Evolutionary conservation across 2,329 filamentous ascomycete genomes (phyloP).

Genomic region (Fusarium nodosum): DNA sequence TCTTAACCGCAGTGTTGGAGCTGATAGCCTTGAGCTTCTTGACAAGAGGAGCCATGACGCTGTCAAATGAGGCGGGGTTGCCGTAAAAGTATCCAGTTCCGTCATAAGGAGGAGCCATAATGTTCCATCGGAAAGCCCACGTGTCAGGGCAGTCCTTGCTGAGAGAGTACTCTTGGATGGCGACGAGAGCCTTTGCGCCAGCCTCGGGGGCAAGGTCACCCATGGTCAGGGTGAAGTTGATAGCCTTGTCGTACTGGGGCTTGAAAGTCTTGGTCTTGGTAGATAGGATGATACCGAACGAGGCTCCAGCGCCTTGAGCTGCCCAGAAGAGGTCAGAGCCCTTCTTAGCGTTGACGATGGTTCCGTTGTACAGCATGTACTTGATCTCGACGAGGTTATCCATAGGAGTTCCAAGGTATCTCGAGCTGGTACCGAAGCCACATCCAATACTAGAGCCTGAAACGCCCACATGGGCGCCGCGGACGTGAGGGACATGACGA

Average conservation of each 20-base stretch:
- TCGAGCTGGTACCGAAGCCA: conserved; percentile 41
- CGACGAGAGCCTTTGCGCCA: conserved; percentile 40
- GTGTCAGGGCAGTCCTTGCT: conserved; percentile 39
- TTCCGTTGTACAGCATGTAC: conserved; percentile 48
- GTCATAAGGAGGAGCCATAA: conserved; percentile 30
- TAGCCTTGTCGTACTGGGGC: conserved; percentile 38
- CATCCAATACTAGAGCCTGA: conserved; percentile 47
- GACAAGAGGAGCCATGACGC: conserved; percentile 30
- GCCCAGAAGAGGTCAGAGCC: conserved; percentile 47
- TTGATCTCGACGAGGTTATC: conserved; percentile 44
- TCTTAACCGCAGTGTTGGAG: conserved; percentile 20
- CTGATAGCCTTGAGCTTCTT: conserved; percentile 32
- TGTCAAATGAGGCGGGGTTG: conserved; percentile 42
- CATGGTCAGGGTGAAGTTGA: conserved; percentile 44
- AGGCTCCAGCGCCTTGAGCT: conserved; percentile 42
- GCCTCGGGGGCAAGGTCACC: conserved; percentile 28
- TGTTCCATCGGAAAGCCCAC: conserved; percentile 44
- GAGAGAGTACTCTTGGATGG: conserved; percentile 42
- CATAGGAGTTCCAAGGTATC: conserved; percentile 40
- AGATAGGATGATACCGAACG: conserved; percentile 45
- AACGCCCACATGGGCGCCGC: conserved; percentile 42
- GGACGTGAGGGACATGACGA: conserved; percentile 46
- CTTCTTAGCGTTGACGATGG: conserved; percentile 39
- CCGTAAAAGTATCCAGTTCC: conserved; percentile 48
- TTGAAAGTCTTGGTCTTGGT: conserved; percentile 44